Evolutionary conservation across 2,329 filamentous ascomycete genomes (phyloP).

Genomic region (Alternaria triticimaculans): DNA sequence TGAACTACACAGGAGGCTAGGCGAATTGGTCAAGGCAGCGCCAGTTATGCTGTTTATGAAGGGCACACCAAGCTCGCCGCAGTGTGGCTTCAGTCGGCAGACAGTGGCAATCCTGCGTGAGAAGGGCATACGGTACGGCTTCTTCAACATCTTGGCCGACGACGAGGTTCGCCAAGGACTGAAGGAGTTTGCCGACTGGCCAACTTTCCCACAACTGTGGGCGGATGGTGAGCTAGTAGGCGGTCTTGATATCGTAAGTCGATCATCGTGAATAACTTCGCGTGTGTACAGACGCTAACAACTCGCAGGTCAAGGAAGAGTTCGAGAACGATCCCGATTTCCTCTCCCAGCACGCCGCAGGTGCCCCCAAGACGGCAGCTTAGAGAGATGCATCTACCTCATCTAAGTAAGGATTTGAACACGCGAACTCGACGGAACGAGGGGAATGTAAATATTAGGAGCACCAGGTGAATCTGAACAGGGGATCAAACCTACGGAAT

Average conservation of each 20-base stretch:
- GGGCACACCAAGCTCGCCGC: slow-evolving; percentile 84
- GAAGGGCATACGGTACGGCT: slow-evolving; percentile 92
- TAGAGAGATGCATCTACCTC: neutral
- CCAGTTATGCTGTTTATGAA: slow-evolving; percentile 99
- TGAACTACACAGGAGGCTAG: slow-evolving; percentile 80
- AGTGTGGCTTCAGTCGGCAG: slow-evolving; percentile 93
- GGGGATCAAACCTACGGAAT: neutral
- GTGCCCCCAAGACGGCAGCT: slow-evolving; percentile 10
- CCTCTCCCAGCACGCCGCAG: slow-evolving; percentile 72
- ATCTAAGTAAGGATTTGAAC: neutral
- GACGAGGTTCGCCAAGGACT: slow-evolving; percentile 95
- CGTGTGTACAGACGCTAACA: slow-evolving; percentile 26
- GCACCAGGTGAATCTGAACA: neutral
- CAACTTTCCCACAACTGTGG: slow-evolving; percentile 95
- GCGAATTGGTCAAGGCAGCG: slow-evolving; percentile 88
- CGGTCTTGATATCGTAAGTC: slow-evolving; percentile 90
- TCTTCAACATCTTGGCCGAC: slow-evolving; percentile 98
- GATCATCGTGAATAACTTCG: neutral
- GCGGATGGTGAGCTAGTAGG: slow-evolving; percentile 89
- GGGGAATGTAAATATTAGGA: neutral
- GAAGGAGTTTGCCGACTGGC: slow-evolving; percentile 98
- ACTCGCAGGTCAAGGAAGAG: slow-evolving; percentile 84
- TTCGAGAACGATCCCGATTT: slow-evolving; percentile 83
- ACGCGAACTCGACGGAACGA: neutral
- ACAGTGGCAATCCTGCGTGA: slow-evolving; percentile 86